Percentiles rank a stretch among this genome's conserved stretches.
phyloP scores from a whole-genome alignment of 164 flowering plant genomes.

The Magnolia sinica region DNA sequence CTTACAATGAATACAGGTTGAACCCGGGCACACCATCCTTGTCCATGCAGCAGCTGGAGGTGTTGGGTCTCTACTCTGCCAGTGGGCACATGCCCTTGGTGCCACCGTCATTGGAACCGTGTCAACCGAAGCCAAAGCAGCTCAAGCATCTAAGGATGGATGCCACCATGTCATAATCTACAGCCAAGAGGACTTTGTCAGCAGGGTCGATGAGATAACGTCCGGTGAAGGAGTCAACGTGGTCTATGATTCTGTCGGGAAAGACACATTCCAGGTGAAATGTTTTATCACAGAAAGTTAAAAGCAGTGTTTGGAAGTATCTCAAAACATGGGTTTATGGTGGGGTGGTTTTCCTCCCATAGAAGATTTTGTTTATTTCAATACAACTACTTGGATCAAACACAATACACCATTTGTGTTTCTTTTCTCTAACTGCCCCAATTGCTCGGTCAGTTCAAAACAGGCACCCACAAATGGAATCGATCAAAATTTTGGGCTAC shows the following conservation, averaged over 20 bases:
- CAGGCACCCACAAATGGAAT: too few relatives aligned
- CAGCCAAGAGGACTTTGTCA: slow-evolving; percentile 69
- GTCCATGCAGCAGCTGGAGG: slow-evolving; percentile 98
- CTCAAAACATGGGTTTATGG: too few relatives aligned
- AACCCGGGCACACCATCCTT: slow-evolving; percentile 70
- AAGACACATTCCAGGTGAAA: slow-evolving; percentile 32
- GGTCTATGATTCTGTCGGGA: slow-evolving; percentile 34
- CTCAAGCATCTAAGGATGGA: slow-evolving; percentile 80
- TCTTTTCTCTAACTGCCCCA: not conserved
- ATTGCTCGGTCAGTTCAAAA: not conserved
- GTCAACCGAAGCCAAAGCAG: slow-evolving; percentile 77
- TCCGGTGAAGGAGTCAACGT: slow-evolving; percentile 31
- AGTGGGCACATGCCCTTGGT: slow-evolving; percentile 87
- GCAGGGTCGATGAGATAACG: slow-evolving; percentile 49
- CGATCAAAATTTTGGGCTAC: too few relatives aligned
- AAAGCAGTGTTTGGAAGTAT: not conserved
- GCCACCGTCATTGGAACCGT: slow-evolving; percentile 95
- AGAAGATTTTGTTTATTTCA: too few relatives aligned
- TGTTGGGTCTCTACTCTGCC: slow-evolving; percentile 82
- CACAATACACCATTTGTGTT: too few relatives aligned
- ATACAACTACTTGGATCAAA: too few relatives aligned
- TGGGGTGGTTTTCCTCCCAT: too few relatives aligned
- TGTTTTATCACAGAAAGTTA: not conserved
- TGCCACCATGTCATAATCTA: slow-evolving; percentile 73
- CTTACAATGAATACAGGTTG: slow-evolving; percentile 46